Percentiles rank a stretch among this genome's conserved stretches.
phyloP scores from a whole-genome alignment of 2,329 filamentous ascomycete genomes.

The Penicillium sp. region DNA sequence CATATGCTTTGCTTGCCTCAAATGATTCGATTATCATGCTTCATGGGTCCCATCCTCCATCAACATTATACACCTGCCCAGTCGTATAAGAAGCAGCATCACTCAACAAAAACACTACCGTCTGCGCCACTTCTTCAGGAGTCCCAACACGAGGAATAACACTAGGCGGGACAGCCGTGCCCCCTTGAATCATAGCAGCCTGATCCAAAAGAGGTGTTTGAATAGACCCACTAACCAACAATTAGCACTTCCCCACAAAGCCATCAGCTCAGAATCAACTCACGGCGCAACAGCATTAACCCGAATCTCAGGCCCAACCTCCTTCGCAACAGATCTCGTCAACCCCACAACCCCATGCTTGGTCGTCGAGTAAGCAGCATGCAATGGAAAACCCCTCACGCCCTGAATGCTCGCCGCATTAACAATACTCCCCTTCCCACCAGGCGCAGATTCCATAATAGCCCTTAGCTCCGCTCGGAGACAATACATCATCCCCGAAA shows the following conservation, averaged over 20 bases:
- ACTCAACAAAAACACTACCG: conserved; percentile 51
- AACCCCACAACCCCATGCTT: conserved; percentile 37
- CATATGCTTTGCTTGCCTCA: neutral
- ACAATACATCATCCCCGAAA: conserved; percentile 52
- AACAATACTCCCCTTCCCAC: conserved; percentile 55
- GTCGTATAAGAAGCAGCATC: conserved; percentile 50
- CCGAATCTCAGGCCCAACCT: conserved; percentile 37
- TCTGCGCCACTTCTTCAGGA: conserved; percentile 41
- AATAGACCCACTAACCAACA: conserved; percentile 28
- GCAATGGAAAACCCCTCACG: conserved; percentile 32
- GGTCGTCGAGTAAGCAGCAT: conserved; percentile 34
- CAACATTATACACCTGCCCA: conserved; percentile 46
- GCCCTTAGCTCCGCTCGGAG: conserved; percentile 50
- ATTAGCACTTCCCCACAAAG: neutral
- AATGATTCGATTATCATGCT: neutral
- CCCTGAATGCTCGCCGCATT: conserved; percentile 51
- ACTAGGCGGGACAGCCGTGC: conserved; percentile 7
- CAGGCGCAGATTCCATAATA: conserved; percentile 28
- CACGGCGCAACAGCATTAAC: conserved; percentile 47
- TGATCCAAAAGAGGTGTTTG: conserved; percentile 35
- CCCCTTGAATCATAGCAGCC: conserved; percentile 25
- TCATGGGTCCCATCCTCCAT: conserved; percentile 46
- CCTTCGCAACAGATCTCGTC: conserved; percentile 40
- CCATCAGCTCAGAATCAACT: conserved; percentile 16
- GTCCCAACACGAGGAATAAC: conserved; percentile 32